Base-by-base conservation (phyloP, 768 basidiomycete genomes). In the Tremella yokohamensis region DNA sequence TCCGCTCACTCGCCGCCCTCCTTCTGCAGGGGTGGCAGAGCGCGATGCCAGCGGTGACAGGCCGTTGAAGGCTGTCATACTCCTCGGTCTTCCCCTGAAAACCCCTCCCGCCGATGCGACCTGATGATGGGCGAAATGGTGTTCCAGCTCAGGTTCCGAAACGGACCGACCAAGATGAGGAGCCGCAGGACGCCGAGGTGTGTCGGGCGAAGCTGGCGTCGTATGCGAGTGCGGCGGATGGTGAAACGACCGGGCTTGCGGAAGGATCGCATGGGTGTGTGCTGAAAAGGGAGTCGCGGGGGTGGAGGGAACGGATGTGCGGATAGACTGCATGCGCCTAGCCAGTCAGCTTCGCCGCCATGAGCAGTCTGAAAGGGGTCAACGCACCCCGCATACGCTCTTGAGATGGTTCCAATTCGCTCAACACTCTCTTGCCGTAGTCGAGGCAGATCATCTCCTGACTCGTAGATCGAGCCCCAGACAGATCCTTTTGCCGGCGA, bases 381-480 rank as follows among this genome's bases (percentile, higher is more conserved):
- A 19, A 57, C 56, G 49, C 26, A 57, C 56, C 49, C 47, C 15
- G 56, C 48, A 26, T 57, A 57, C 22, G 49, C 48, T 44, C 49
- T 39, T 24, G 47, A 34, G 39, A 57, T 57, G 8, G 47, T 49
- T 12, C 34, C 49, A 7, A 51, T 19, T 24, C 48, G 18, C 29
- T 57, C 56, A 19, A 18, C 40, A 16, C 19, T 18, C 54, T 16
- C 20, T 19, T 29, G 50, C 29, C 12, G 22, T 29, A 29, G 13
- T 15, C 34, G 13, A 18, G 50, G 25, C 19, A 51, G 25, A 18
- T 45, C 25, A 2, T 51, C 50, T 12, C 22, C 34, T 12, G 50
- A 26, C 24, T 51, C 34, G 50, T 45, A 16, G n/a, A 22, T 22
- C 42, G 42, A 45, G 25, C 22, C 34, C 29, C 29, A 34, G 11